Evolutionary conservation across 2,329 filamentous ascomycete species (phyloP).

Genomic region (Cladosporium austrohemisphaericum): DNA sequence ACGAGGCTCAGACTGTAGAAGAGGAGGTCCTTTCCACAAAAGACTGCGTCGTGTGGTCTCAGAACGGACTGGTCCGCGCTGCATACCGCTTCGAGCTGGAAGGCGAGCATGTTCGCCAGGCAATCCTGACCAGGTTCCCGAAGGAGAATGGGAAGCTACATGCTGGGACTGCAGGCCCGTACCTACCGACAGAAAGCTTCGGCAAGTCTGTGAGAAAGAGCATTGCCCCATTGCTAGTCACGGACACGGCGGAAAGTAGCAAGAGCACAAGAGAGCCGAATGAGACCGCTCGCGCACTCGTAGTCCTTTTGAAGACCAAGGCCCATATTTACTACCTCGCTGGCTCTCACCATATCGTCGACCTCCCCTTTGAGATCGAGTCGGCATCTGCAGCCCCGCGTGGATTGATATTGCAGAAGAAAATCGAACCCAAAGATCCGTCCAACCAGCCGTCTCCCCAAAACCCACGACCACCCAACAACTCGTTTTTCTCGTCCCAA

Average conservation of each 20-base stretch:
- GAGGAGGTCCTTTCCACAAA: constrained; percentile 79
- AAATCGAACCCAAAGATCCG: constrained; percentile 52
- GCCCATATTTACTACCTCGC: constrained; percentile 89
- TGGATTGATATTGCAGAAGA: constrained; percentile 63
- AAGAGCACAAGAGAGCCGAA: background rate
- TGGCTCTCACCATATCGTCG: constrained; percentile 81
- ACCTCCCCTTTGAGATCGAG: constrained; percentile 71
- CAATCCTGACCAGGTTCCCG: constrained; percentile 78
- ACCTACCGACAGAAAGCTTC: background rate
- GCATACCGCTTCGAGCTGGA: constrained; percentile 83
- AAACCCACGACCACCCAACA: constrained; percentile 62
- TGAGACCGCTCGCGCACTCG: constrained; percentile 56
- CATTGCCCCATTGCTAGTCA: background rate
- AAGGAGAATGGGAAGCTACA: constrained; percentile 19
- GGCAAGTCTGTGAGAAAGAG: constrained; percentile 5
- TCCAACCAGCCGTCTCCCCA: constrained; percentile 34
- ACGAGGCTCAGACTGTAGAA: constrained; percentile 46
- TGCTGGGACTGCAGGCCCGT: background rate
- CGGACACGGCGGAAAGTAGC: background rate
- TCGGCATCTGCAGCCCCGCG: constrained; percentile 8
- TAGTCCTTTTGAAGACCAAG: constrained; percentile 88
- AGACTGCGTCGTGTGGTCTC: constrained; percentile 80
- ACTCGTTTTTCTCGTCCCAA: constrained; percentile 76
- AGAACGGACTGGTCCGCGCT: constrained; percentile 78
- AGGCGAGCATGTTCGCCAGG: constrained; percentile 80